These are phyloP conservation scores for Wickerhamomyces chambardii DNA, from an alignment of 805 yeast genomes.

Conservation along the genomic window DNA sequence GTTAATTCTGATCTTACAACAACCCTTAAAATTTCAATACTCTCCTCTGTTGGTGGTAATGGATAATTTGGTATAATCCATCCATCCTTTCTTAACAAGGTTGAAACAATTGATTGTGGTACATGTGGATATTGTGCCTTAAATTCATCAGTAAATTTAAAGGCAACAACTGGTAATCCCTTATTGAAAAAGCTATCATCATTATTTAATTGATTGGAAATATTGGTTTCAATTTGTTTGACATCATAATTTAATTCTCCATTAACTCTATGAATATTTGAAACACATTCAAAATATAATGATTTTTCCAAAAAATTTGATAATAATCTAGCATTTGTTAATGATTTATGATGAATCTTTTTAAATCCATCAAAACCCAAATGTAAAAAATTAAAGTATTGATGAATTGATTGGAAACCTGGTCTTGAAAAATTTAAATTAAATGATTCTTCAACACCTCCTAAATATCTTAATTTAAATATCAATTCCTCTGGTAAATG, in stretches of 20 bases:
- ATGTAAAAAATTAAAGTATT: conserved; percentile 71
- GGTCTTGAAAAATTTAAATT: conserved; percentile 87
- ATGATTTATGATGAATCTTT: conserved; percentile 48
- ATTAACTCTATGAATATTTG: conserved; percentile 62
- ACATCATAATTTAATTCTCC: conserved; percentile 22
- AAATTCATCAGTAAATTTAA: conserved; percentile 58
- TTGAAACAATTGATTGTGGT: conserved; percentile 71
- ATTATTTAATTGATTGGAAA: conserved; percentile 17
- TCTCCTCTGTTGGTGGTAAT: conserved; percentile 52
- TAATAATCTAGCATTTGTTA: conserved; percentile 65
- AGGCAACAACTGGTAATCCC: conserved; percentile 88
- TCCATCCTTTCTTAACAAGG: conserved; percentile 67
- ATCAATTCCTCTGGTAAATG: conserved; percentile 64
- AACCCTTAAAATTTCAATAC: conserved; percentile 69
- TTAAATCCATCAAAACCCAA: conserved; percentile 69
- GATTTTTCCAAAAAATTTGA: conserved; percentile 55
- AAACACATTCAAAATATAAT: conserved; percentile 60
- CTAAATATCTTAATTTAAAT: conserved; percentile 76
- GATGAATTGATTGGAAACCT: conserved; percentile 85
- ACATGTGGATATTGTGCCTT: conserved; percentile 59
- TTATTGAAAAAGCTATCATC: conserved; percentile 45
- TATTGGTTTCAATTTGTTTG: conserved; percentile 15
- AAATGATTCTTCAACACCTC: conserved; percentile 83
- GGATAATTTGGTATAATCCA: conserved; percentile 89
- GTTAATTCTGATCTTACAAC: conserved; percentile 71